phyloP scores from a whole-genome alignment of 345 rosid species.

The Ailanthus altissimus region DNA sequence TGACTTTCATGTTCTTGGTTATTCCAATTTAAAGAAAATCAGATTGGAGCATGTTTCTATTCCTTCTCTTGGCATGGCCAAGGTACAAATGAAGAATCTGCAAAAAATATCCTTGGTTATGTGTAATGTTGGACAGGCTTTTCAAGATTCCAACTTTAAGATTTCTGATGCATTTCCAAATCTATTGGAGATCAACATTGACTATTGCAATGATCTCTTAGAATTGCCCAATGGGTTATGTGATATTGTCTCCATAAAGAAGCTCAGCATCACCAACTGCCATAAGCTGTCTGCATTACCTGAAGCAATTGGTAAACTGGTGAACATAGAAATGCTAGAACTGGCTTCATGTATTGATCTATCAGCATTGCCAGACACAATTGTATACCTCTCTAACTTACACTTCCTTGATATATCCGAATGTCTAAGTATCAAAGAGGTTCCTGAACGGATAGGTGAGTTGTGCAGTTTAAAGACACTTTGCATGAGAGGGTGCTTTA shows the following conservation, averaged over 20 bases:
- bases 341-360: conserved; percentile 50
- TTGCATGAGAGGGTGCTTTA: conserved; percentile 49
- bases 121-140: conserved; percentile 42
- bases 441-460: conserved; percentile 48
- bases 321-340: conserved; percentile 40
- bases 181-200: conserved; percentile 53
- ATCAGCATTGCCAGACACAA: conserved; percentile 42
- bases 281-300: conserved; percentile 47
- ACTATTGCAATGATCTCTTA: conserved; percentile 45
- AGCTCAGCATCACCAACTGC: conserved; percentile 62
- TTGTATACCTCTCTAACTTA: conserved; percentile 34
- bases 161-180: conserved; percentile 34
- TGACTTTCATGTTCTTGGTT: conserved; percentile 37
- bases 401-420: conserved; percentile 51
- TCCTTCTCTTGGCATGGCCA: conserved; percentile 21
- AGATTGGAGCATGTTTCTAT: conserved; percentile 47
- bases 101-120: conserved; percentile 46
- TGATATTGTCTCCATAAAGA: conserved; percentile 36
- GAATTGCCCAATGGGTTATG: conserved; percentile 39
- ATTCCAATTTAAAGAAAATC: conserved; percentile 52
- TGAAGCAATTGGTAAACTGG: conserved; percentile 38
- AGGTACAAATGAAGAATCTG: conserved; percentile 30
- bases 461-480: conserved; percentile 42
- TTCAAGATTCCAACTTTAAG: conserved; percentile 5
- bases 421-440: conserved; percentile 32